Conservation (phyloP, 371 early-diverging fungal species). For the Mortierella sp. region DNA sequence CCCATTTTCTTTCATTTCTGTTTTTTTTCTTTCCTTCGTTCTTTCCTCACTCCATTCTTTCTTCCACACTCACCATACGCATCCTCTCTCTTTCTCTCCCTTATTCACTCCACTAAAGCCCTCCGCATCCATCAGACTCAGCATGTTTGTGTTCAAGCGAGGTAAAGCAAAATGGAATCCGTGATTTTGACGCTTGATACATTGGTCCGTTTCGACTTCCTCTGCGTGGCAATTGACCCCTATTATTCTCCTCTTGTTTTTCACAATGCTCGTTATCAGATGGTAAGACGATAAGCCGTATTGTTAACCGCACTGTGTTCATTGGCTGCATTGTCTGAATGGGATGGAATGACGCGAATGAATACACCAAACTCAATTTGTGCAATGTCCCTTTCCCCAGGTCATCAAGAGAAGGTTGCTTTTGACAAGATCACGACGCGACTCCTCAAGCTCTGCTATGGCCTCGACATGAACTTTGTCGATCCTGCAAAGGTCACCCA, state of each 20-base stretch:
- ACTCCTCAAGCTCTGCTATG: slow-evolving; percentile 93
- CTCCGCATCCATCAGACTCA: slow-evolving; percentile 1
- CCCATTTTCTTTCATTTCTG: neutral
- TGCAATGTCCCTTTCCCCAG: neutral
- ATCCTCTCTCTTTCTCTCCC: neutral
- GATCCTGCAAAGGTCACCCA: slow-evolving; percentile 93
- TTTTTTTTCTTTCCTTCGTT: no score
- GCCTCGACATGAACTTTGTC: slow-evolving; percentile 91
- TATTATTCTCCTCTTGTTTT: neutral
- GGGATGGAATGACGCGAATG: no score
- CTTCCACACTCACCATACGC: no score
- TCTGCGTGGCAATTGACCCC: neutral
- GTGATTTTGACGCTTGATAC: no score
- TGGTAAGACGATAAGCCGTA: no score
- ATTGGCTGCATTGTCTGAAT: no score
- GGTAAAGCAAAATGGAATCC: slow-evolving; percentile 55
- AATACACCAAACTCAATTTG: no score
- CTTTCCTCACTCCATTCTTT: no score
- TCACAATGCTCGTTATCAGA: neutral
- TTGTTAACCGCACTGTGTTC: neutral
- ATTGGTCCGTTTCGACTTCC: no score
- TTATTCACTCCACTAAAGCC: slow-evolving; percentile 1
- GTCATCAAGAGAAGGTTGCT: slow-evolving; percentile 90
- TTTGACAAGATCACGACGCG: slow-evolving; percentile 97
- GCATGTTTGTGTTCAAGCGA: slow-evolving; percentile 81